These are phyloP conservation scores for Tuber borchii DNA, from an alignment of 495 filamentous ascomycete genomes.

Conservation along the genomic window DNA sequence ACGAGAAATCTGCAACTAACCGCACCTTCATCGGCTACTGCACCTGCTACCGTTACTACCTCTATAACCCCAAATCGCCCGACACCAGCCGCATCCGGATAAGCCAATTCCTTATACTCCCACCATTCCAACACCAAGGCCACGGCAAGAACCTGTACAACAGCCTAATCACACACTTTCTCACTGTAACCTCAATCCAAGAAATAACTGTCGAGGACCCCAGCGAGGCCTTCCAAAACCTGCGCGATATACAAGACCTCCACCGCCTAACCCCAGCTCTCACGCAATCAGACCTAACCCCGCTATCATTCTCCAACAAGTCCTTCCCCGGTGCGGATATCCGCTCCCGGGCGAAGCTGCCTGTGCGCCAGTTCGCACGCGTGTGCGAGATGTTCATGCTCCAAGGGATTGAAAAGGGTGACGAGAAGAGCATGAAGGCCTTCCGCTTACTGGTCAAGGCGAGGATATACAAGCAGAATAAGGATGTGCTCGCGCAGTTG, in stretches of 20 bases:
- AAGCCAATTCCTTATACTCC: conserved; percentile 90
- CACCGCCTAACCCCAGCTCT: conserved; percentile 55
- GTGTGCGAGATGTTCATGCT: conserved; percentile 86
- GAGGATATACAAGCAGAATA: conserved; percentile 53
- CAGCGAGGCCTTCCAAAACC: conserved; percentile 85
- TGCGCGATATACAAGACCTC: conserved; percentile 79
- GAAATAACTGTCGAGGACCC: conserved; percentile 96
- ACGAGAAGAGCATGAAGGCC: conserved; percentile 46
- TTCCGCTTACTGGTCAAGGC: conserved; percentile 57
- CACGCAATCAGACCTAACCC: conserved; percentile 49
- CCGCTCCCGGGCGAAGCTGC: conserved; percentile 65
- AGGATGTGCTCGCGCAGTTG: conserved; percentile 68
- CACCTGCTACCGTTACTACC: conserved; percentile 80
- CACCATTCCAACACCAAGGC: conserved; percentile 71
- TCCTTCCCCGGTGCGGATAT: conserved; percentile 52
- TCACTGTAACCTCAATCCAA: conserved; percentile 54
- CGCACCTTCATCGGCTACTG: conserved; percentile 48
- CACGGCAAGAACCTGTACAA: conserved; percentile 73
- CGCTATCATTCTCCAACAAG: conserved; percentile 40
- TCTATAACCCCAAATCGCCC: conserved; percentile 46
- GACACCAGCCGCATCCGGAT: conserved; percentile 62
- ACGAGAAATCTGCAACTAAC: conserved; percentile 56
- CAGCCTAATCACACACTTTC: conserved; percentile 61
- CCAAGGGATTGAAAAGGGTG: conserved; percentile 17
- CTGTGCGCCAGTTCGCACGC: conserved; percentile 76